Conservation (phyloP, 2,329 filamentous ascomycete genomes). For the Fusarium hostae region DNA sequence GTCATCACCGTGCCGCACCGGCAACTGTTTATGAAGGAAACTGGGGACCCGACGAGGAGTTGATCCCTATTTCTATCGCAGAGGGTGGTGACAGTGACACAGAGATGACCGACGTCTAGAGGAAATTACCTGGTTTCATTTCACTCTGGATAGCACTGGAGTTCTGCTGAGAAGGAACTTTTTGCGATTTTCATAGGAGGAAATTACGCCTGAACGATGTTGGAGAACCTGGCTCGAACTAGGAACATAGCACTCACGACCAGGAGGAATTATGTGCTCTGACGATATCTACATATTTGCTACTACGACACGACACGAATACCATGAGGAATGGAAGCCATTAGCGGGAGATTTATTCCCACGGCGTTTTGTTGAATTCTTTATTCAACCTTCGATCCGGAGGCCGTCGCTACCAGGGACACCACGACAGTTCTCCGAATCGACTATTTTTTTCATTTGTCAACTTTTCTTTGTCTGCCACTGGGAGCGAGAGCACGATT, state of each 20-base stretch:
- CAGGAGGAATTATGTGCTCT: slow-evolving; percentile 29
- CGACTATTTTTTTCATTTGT: slow-evolving; percentile 20
- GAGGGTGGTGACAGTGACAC: slow-evolving; percentile 57
- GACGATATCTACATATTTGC: slow-evolving; percentile 32
- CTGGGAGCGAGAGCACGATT: slow-evolving; percentile 1
- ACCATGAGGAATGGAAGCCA: slow-evolving; percentile 45
- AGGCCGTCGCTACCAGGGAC: slow-evolving; percentile 20
- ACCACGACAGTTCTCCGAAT: slow-evolving; percentile 20
- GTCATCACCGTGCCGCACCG: slow-evolving; percentile 79
- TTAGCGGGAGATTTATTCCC: slow-evolving; percentile 27
- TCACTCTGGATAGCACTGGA: slow-evolving; percentile 49
- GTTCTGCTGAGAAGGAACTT: slow-evolving; percentile 29
- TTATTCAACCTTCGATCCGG: slow-evolving; percentile 28
- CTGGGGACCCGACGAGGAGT: slow-evolving; percentile 82
- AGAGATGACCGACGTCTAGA: slow-evolving; percentile 69
- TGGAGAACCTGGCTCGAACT: slow-evolving; percentile 22
- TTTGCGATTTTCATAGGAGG: slow-evolving; percentile 40
- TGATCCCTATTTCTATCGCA: slow-evolving; percentile 53
- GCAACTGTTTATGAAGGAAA: slow-evolving; percentile 97
- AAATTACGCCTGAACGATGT: slow-evolving; percentile 28
- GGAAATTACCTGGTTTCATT: slow-evolving; percentile 37
- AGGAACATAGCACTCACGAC: slow-evolving; percentile 1
- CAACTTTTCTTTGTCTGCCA: slow-evolving; percentile 29
- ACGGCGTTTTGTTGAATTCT: slow-evolving; percentile 42
- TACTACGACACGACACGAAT: slow-evolving; percentile 45